Conservation (phyloP, 2,329 filamentous ascomycete species). For the Phaeosphaeria sp. region DNA sequence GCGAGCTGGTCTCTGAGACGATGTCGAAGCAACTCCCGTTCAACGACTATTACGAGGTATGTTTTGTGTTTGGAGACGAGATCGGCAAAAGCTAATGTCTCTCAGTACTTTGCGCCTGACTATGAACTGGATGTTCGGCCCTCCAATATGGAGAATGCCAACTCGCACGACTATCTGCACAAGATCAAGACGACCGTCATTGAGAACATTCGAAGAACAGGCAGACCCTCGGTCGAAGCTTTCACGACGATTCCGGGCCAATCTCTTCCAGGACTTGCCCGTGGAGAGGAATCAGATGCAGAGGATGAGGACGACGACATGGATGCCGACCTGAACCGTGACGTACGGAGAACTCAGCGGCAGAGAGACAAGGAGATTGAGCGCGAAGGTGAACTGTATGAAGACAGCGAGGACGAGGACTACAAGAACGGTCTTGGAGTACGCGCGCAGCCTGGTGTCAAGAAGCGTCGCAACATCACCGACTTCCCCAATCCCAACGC, state of each 20-base stretch:
- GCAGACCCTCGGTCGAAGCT: slow-evolving; percentile 61
- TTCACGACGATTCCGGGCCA: slow-evolving; percentile 61
- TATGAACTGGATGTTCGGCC: slow-evolving; percentile 73
- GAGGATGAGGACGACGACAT: slow-evolving; percentile 70
- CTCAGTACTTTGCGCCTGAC: slow-evolving; percentile 71
- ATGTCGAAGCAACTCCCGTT: slow-evolving; percentile 87
- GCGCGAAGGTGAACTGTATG: slow-evolving; percentile 74
- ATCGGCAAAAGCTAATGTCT: slow-evolving; percentile 23
- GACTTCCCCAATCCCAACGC: slow-evolving; percentile 65
- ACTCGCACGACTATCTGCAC: slow-evolving; percentile 71
- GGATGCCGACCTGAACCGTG: slow-evolving; percentile 86
- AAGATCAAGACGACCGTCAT: slow-evolving; percentile 72
- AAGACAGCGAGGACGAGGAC: slow-evolving; percentile 88
- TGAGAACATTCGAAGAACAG: slow-evolving; percentile 70
- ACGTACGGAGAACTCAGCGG: slow-evolving; percentile 80
- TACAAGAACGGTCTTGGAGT: slow-evolving; percentile 76
- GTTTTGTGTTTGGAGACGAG: slow-evolving; percentile 13
- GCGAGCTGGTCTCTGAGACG: slow-evolving; percentile 81
- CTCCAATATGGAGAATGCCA: slow-evolving; percentile 76
- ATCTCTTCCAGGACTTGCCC: slow-evolving; percentile 56
- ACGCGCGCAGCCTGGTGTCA: slow-evolving; percentile 59
- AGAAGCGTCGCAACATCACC: slow-evolving; percentile 65
- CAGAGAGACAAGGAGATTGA: slow-evolving; percentile 81
- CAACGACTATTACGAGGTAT: slow-evolving; percentile 89
- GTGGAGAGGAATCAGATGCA: slow-evolving; percentile 68